phyloP scores from a whole-genome alignment of 2,329 filamentous ascomycete species.

The Talaromyces sp. region DNA sequence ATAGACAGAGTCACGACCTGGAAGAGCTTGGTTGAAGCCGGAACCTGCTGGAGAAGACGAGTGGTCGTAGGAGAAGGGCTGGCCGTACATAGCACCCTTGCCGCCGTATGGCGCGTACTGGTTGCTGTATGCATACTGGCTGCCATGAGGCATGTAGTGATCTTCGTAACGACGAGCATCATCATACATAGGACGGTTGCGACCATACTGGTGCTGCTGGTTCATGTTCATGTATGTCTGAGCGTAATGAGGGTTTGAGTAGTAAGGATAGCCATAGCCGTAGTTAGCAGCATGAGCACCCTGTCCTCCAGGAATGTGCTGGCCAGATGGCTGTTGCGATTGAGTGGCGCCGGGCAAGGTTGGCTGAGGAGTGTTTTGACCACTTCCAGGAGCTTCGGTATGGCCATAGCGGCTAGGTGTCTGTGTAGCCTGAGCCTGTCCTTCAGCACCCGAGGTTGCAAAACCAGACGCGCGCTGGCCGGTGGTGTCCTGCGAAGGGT shows the following conservation, averaged over 20 bases:
- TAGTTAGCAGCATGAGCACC: conserved; percentile 55
- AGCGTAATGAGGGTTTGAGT: conserved; percentile 61
- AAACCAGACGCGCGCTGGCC: conserved; percentile 78
- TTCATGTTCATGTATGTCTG: conserved; percentile 59
- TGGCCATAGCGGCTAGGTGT: conserved; percentile 71
- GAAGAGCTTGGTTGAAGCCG: conserved; percentile 45
- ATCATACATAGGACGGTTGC: conserved; percentile 52
- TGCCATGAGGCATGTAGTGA: conserved; percentile 47
- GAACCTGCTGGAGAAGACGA: conserved; percentile 63
- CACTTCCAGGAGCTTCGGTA: conserved; percentile 76
- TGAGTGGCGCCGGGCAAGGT: conserved; percentile 59
- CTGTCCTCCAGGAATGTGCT: conserved; percentile 54
- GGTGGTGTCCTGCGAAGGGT: conserved; percentile 71
- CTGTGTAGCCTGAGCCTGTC: conserved; percentile 64
- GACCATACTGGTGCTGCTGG: conserved; percentile 47
- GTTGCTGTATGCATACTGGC: conserved; percentile 56
- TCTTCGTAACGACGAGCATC: conserved; percentile 51
- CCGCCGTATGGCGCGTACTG: conserved; percentile 51
- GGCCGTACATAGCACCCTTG: conserved; percentile 62
- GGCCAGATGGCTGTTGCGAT: conserved; percentile 51
- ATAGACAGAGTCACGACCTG: conserved; percentile 59
- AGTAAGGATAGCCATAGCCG: conserved; percentile 61
- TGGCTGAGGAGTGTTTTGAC: conserved; percentile 87
- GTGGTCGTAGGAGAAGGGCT: conserved; percentile 66
- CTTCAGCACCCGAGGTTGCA: conserved; percentile 59